Evolutionary conservation across 768 basidiomycete species (phyloP).

Genomic region (Astraeus odoratus): DNA sequence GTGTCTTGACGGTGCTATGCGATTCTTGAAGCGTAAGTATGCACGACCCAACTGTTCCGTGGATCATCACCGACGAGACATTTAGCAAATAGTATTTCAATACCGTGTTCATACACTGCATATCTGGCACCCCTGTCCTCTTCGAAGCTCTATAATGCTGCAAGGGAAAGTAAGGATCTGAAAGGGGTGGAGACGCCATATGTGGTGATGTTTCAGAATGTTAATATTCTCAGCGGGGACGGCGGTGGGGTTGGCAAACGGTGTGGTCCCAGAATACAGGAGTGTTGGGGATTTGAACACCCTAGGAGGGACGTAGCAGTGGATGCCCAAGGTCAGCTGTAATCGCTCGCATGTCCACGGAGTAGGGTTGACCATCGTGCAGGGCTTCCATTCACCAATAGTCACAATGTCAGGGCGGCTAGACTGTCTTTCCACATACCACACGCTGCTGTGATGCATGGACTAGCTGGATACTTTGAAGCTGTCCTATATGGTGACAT

Average conservation of each 20-base stretch:
- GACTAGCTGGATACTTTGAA: slow-evolving; percentile 96
- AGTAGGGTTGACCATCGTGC: slow-evolving; percentile 9
- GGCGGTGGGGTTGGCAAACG: slow-evolving; percentile 52
- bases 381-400: slow-evolving; percentile 93
- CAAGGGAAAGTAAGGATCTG: slow-evolving; percentile 53
- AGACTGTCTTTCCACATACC: slow-evolving; percentile 88
- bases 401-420: slow-evolving; percentile 87
- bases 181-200: slow-evolving; percentile 91
- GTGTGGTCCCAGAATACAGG: slow-evolving; percentile 82
- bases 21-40: slow-evolving; percentile 77
- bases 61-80: slow-evolving; percentile 9
- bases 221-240: slow-evolving; percentile 80
- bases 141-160: slow-evolving; percentile 86
- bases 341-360: background rate
- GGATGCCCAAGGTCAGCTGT: slow-evolving; percentile 55
- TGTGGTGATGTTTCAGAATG: slow-evolving; percentile 96
- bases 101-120: slow-evolving; percentile 93
- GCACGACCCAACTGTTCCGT: background rate
- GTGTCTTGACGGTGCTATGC: slow-evolving; percentile 91
- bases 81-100: slow-evolving; percentile 87
- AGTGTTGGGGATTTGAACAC: slow-evolving; percentile 98
- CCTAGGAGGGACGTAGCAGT: slow-evolving; percentile 75
- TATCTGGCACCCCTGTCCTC: slow-evolving; percentile 93
- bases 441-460: slow-evolving; percentile 88
- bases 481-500: slow-evolving; percentile 87